Conservation (phyloP, 2,329 filamentous ascomycete genomes). For the Pseudocercospora eumusae region DNA sequence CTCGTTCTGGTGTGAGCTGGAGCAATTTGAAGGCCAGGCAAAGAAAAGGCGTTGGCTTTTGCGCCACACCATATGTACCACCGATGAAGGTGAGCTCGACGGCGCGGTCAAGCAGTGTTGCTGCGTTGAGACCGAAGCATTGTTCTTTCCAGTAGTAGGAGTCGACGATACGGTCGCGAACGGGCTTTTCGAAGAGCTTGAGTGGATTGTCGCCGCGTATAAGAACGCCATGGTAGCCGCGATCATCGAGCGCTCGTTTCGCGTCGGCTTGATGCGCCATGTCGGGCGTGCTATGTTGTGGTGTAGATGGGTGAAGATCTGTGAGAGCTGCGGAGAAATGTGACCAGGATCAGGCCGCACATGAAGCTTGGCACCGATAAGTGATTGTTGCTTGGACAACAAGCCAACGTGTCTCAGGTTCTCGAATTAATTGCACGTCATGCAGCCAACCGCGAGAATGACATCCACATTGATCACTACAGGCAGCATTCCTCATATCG, state of each 20-base stretch:
- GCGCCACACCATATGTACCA: conserved; percentile 79
- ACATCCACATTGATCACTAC: conserved; percentile 6
- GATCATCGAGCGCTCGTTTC: conserved; percentile 77
- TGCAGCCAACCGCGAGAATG: conserved; percentile 17
- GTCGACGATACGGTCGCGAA: conserved; percentile 92
- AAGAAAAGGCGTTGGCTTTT: conserved; percentile 88
- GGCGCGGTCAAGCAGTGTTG: conserved; percentile 81
- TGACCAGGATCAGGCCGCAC: conserved; percentile 2
- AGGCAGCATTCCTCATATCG: conserved; percentile 19
- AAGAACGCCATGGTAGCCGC: conserved; percentile 73
- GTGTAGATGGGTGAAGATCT: not conserved
- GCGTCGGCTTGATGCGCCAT: conserved; percentile 75
- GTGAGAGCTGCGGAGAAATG: conserved; percentile 1
- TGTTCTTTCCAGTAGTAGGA: conserved; percentile 99
- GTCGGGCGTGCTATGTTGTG: conserved; percentile 11
- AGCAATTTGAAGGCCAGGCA: conserved; percentile 94
- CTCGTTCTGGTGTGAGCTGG: conserved; percentile 78
- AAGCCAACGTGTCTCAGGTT: not conserved
- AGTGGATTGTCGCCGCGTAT: conserved; percentile 91
- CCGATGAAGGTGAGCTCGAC: conserved; percentile 82
- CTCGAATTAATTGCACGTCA: conserved; percentile 2
- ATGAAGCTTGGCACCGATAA: conserved; percentile 8
- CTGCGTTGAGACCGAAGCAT: conserved; percentile 89
- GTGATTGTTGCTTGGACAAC: conserved; percentile 15
- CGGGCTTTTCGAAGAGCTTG: conserved; percentile 93